These are phyloP conservation scores for Aspergillus sp. DNA, from an alignment of 2,329 filamentous ascomycete species.

Conservation along the genomic window DNA sequence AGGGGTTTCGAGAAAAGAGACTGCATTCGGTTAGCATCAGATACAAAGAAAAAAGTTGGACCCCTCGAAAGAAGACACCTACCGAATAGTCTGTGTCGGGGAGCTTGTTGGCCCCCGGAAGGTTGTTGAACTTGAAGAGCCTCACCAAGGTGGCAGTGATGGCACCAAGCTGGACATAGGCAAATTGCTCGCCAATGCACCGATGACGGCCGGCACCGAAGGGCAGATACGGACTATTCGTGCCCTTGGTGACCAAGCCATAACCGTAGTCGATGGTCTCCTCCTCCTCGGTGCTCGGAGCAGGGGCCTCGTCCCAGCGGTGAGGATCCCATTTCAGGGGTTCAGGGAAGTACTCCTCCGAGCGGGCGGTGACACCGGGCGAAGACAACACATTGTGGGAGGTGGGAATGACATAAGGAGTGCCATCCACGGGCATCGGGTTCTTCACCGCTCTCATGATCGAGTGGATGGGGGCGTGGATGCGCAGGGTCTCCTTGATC, in stretches of 20 bases:
- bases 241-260: conserved; percentile 87
- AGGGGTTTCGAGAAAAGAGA: conserved; percentile 71
- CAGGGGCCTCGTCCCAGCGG: conserved; percentile 71
- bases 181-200: conserved; percentile 96
- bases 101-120: conserved; percentile 22
- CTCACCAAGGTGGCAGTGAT: conserved; percentile 77
- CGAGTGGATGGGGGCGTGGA: conserved; percentile 91
- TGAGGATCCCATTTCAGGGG: conserved; percentile 84
- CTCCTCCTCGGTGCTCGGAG: conserved; percentile 52
- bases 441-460: conserved; percentile 91
- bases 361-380: conserved; percentile 75
- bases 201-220: conserved; percentile 91
- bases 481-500: conserved; percentile 85
- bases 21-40: conserved; percentile 23
- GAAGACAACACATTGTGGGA: conserved; percentile 80
- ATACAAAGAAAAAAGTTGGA: background rate
- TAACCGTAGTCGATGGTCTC: conserved; percentile 92
- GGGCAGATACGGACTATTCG: conserved; percentile 84
- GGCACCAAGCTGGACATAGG: conserved; percentile 85
- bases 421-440: conserved; percentile 79
- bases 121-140: conserved; percentile 74
- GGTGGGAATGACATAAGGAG: conserved; percentile 77
- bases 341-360: conserved; percentile 75
- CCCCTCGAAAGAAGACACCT: conserved; percentile 20
- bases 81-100: conserved; percentile 58